These are phyloP conservation scores for Fusarium nanum DNA, from an alignment of 2,329 filamentous ascomycete species.

Conservation along the genomic window DNA sequence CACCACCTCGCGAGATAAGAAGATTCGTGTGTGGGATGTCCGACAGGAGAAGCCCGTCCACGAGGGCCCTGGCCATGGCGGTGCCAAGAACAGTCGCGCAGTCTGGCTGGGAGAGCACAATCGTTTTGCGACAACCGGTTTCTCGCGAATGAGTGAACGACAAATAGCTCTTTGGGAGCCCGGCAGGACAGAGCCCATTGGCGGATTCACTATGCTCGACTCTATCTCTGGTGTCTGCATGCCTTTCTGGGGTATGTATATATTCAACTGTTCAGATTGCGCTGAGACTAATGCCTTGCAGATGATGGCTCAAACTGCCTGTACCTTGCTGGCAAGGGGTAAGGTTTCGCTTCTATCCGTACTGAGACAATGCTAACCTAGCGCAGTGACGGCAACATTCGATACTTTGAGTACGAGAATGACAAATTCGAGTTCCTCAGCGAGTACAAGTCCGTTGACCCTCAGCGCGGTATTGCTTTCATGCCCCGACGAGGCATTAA, in stretches of 20 bases:
- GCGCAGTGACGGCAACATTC: conserved; percentile 92
- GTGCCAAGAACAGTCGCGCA: conserved; percentile 96
- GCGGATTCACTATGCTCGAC: conserved; percentile 89
- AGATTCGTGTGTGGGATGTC: conserved; percentile 96
- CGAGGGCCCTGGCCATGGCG: conserved; percentile 85
- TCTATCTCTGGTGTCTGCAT: conserved; percentile 98
- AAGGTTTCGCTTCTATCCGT: conserved; percentile 54
- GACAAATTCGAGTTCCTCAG: conserved; percentile 98
- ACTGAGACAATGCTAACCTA: conserved; percentile 21
- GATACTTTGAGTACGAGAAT: conserved; percentile 98
- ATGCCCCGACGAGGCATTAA: conserved; percentile 95
- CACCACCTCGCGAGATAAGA: conserved; percentile 98
- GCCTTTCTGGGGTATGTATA: conserved; percentile 90
- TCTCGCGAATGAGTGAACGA: conserved; percentile 98
- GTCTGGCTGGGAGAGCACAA: conserved; percentile 99
- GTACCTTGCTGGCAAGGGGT: conserved; percentile 98
- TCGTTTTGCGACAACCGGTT: conserved; percentile 94
- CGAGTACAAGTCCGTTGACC: conserved; percentile 96
- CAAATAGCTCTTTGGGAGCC: conserved; percentile 97
- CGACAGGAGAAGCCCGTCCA: conserved; percentile 90
- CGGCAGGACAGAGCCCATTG: conserved; percentile 85
- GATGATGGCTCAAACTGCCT: conserved; percentile 94
- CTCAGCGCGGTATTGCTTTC: conserved; percentile 94
- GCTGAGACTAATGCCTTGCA: conserved; percentile 49
- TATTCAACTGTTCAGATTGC: not conserved